Base-by-base conservation (phyloP, 768 basidiomycete species). In the Hemileccinum rubropunctum region DNA sequence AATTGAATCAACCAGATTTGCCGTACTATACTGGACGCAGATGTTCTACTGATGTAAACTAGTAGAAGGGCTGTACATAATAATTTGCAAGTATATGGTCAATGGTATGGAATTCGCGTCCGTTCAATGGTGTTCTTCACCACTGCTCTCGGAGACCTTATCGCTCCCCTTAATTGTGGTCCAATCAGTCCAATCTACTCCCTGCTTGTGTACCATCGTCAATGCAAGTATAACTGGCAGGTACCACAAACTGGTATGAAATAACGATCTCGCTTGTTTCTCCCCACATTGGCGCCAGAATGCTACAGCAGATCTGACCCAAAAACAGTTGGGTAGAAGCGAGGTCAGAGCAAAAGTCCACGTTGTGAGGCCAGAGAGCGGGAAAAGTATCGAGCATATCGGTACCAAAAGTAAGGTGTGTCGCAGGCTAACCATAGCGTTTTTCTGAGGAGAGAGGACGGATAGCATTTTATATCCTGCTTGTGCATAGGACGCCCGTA, bases 121-220 rank as follows among this genome's bases (percentile, higher is more conserved):
- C 28, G 12, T 47, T 20, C 33, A 12, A 42, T 51, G 28, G 14
- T 38, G 28, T n/a, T 5, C 42, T 28, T 52, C 38, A 17, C 15
- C 14, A 12, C 20, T 41, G 13, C 15, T 30, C 18, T 50, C 18
- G 11, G n/a, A 11, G n/a, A 0, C 32, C 8, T 10, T 12, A 27
- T 41, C 41, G 3, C 6, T 23, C 18, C 13, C 37, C 18, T 48
- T 51, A 10, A 15, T 20, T 14, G 40, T 23, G 3, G 44, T 27
- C 84, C 84, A 87, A 39, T 79, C 71, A 21, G 75, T 58, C 91
- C 90, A 93, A 56, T 87, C 83, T 58, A 88, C 73, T 1, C 88
- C 88, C 60, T 86, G 83, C 72, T 98, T 98, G 70, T 95, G 93
- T 48, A 88, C 73, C 91, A 99, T 93, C 89, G 95, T 93, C 57